phyloP scores from a whole-genome alignment of 225 moss, liverwort and hornwort species.

The Bryum argenteum region DNA sequence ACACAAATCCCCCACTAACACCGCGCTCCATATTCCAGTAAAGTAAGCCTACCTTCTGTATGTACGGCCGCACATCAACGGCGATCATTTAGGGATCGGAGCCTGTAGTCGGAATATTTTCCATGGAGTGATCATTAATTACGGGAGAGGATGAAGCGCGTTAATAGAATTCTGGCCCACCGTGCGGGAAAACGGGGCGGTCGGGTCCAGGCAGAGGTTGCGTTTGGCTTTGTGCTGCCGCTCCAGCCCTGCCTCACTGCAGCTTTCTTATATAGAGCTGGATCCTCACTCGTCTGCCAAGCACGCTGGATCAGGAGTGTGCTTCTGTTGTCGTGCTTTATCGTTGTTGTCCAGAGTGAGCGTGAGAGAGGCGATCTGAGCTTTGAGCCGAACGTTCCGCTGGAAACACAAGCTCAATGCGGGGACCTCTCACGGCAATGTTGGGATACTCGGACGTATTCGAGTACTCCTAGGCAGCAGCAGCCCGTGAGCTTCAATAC shows the following conservation, averaged over 20 bases:
- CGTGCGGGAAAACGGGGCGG: slow-evolving; percentile 12
- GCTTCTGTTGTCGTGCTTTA: background rate
- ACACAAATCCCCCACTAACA: background rate
- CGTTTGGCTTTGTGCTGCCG: slow-evolving; percentile 29
- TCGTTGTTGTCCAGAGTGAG: no score
- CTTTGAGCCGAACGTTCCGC: slow-evolving; percentile 34
- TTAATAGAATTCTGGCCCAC: slow-evolving; percentile 33
- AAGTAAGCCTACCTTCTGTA: background rate
- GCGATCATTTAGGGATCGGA: background rate
- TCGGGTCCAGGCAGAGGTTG: slow-evolving; percentile 17
- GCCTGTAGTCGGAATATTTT: background rate
- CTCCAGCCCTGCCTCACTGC: background rate
- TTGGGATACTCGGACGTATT: slow-evolving; percentile 42
- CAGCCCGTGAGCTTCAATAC: slow-evolving; percentile 24
- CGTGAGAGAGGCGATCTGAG: slow-evolving; percentile 18
- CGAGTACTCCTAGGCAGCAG: slow-evolving; percentile 36
- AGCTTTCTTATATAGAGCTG: slow-evolving; percentile 39
- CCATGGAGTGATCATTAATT: background rate
- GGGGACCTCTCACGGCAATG: slow-evolving; percentile 45
- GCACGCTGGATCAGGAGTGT: slow-evolving; percentile 15
- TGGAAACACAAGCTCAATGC: slow-evolving; percentile 57
- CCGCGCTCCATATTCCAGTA: background rate
- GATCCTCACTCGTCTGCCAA: slow-evolving; percentile 33
- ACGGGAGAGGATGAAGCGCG: background rate
- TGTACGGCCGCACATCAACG: slow-evolving; percentile 6